Percentiles rank a stretch among this genome's conserved stretches.
These are phyloP conservation scores for Annulohypoxylon truncatum DNA, from an alignment of 2,329 filamentous ascomycete species.

Conservation along the genomic window DNA sequence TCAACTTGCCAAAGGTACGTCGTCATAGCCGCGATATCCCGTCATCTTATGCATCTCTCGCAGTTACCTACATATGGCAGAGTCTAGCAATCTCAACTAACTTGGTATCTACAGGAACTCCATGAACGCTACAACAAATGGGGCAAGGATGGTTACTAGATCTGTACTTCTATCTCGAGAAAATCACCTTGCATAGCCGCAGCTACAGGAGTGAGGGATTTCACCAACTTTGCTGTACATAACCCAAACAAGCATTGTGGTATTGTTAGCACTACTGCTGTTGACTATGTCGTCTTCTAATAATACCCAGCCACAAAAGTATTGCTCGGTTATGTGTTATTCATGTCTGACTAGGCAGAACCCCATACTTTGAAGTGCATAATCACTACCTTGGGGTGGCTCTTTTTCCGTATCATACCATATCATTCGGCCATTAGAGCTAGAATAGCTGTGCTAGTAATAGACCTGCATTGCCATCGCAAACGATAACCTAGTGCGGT, in stretches of 20 bases:
- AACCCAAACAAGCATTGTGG: conserved; percentile 28
- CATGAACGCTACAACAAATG: conserved; percentile 99
- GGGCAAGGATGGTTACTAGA: conserved; percentile 92
- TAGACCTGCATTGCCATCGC: conserved; percentile 2
- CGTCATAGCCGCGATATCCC: conserved; percentile 36
- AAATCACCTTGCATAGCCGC: conserved; percentile 28
- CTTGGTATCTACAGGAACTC: conserved; percentile 69
- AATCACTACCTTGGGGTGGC: conserved; percentile 9
- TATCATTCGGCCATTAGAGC: background rate
- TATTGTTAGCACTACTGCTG: conserved; percentile 3
- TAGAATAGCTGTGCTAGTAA: conserved; percentile 6
- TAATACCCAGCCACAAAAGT: background rate
- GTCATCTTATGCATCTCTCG: background rate
- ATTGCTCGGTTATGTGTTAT: background rate
- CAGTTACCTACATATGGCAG: background rate
- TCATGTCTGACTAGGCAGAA: background rate
- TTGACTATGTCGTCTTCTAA: background rate
- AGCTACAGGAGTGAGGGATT: conserved; percentile 33
- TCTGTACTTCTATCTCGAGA: conserved; percentile 9
- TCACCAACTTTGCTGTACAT: conserved; percentile 42
- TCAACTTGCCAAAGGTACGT: conserved; percentile 87
- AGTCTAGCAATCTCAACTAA: conserved; percentile 16
- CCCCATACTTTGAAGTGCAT: background rate
- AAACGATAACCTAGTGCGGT: conserved; percentile 6
- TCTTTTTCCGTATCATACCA: background rate